Evolutionary conservation across 2,329 filamentous ascomycete species (phyloP).

Genomic region (Epichloe baconii): DNA sequence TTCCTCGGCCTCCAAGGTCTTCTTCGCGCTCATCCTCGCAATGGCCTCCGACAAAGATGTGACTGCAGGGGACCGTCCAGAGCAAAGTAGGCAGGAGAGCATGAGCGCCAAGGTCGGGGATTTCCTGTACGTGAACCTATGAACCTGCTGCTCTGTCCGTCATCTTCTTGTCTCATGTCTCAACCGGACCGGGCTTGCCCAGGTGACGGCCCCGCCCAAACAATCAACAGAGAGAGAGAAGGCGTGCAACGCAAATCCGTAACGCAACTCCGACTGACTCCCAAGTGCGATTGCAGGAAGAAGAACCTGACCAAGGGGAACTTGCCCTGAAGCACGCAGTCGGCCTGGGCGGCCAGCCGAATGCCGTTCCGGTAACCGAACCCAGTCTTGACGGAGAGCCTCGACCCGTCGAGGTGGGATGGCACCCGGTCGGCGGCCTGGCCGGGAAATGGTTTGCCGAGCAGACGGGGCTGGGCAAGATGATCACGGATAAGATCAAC

Average conservation of each 20-base stretch:
- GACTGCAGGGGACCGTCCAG: background rate
- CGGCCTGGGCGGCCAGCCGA: constrained; percentile 20
- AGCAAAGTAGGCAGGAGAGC: constrained; percentile 9
- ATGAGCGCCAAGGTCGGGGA: constrained; percentile 20
- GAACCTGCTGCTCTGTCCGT: constrained; percentile 3
- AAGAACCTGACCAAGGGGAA: constrained; percentile 22
- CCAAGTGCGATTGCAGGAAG: constrained; percentile 9
- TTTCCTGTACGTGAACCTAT: constrained; percentile 18
- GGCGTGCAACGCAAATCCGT: background rate
- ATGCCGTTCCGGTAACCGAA: constrained; percentile 16
- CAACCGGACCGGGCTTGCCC: background rate
- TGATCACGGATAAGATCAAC: constrained; percentile 42
- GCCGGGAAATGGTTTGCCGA: constrained; percentile 47
- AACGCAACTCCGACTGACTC: constrained; percentile 2
- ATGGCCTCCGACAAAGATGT: background rate
- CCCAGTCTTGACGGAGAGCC: constrained; percentile 18
- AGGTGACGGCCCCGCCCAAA: too few species aligned
- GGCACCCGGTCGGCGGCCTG: constrained; percentile 44
- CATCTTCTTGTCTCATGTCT: background rate
- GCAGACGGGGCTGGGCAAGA: constrained; percentile 38
- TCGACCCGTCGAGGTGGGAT: constrained; percentile 36
- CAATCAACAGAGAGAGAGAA: too few species aligned
- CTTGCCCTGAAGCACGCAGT: constrained; percentile 22
- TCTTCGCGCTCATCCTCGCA: background rate
- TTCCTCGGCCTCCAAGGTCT: background rate